Evolutionary conservation across 1,284 basidiomycete species (phyloP).

Genomic region (Pyrrhoderma noxium): DNA sequence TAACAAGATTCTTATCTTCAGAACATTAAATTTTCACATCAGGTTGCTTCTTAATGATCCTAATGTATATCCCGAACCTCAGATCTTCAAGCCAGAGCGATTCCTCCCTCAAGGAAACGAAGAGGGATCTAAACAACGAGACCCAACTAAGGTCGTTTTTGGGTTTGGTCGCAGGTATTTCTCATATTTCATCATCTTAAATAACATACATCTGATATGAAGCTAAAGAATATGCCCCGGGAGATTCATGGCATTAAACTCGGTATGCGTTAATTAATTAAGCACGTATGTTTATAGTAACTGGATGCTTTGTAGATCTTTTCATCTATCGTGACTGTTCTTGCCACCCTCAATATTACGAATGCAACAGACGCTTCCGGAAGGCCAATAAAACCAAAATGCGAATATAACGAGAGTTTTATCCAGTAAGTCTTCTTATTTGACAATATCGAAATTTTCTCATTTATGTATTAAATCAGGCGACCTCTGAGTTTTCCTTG

Average conservation of each 20-base stretch:
- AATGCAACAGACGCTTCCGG: slow-evolving; percentile 1
- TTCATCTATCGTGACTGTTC: neutral
- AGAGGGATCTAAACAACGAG: slow-evolving; percentile 6
- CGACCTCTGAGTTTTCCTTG: no score
- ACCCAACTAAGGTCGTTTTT: slow-evolving; percentile 13
- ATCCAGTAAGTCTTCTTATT: no score
- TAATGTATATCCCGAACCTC: slow-evolving; percentile 10
- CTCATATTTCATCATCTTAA: neutral
- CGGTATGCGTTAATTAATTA: neutral
- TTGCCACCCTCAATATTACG: slow-evolving; percentile 8
- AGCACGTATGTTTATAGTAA: neutral
- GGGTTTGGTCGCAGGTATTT: slow-evolving; percentile 15
- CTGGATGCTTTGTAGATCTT: slow-evolving; percentile 3
- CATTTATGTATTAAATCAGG: no score
- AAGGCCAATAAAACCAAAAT: neutral
- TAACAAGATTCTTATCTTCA: neutral
- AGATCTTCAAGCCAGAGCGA: slow-evolving; percentile 15
- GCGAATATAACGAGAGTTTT: no score
- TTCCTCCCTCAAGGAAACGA: slow-evolving; percentile 2
- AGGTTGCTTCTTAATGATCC: slow-evolving; percentile 19
- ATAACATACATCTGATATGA: neutral
- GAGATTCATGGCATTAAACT: neutral
- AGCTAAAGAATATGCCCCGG: neutral
- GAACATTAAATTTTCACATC: slow-evolving; percentile 4
- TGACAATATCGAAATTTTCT: no score